Evolutionary conservation across 768 basidiomycete genomes (phyloP).

Genomic region (Rhodotorula graminis): DNA sequence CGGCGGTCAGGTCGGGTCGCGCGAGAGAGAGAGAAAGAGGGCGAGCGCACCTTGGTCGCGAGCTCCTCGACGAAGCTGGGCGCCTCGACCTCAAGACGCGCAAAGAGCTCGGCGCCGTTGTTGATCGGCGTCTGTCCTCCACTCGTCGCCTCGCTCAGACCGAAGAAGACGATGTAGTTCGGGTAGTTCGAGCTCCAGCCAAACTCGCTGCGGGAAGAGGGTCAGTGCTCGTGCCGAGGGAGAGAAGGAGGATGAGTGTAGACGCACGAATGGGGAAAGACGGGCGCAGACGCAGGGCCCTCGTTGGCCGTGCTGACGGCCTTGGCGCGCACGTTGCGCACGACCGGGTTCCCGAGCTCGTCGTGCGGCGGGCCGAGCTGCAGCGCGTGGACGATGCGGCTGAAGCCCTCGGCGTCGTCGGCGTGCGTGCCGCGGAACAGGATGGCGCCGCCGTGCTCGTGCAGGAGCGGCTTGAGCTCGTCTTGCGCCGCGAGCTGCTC

Average conservation of each 20-base stretch:
- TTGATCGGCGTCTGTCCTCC: slow-evolving; percentile 28
- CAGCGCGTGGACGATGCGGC: slow-evolving; percentile 6
- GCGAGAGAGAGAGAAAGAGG: no score
- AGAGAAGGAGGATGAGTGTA: neutral
- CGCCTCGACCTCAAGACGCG: slow-evolving; percentile 3
- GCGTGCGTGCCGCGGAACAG: slow-evolving; percentile 17
- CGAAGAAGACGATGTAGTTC: slow-evolving; percentile 15
- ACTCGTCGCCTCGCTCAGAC: neutral
- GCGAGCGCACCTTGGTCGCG: slow-evolving; percentile 5
- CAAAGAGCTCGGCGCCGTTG: slow-evolving; percentile 1
- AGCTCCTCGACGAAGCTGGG: slow-evolving; percentile 18
- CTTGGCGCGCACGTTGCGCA: slow-evolving; percentile 13
- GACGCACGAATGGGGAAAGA: slow-evolving; percentile 2
- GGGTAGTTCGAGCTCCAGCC: slow-evolving; percentile 19
- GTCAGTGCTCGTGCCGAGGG: no score
- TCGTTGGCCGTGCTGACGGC: slow-evolving; percentile 20
- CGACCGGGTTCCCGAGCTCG: slow-evolving; percentile 16
- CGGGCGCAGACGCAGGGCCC: neutral
- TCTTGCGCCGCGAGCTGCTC: neutral
- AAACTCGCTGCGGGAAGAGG: neutral
- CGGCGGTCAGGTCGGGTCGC: no score
- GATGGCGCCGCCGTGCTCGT: slow-evolving; percentile 10
- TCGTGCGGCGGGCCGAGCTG: slow-evolving; percentile 7
- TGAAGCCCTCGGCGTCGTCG: slow-evolving; percentile 4
- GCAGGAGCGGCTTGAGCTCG: neutral